Conservation (phyloP, 805 yeast species). For the Teunomyces funiuensis region DNA sequence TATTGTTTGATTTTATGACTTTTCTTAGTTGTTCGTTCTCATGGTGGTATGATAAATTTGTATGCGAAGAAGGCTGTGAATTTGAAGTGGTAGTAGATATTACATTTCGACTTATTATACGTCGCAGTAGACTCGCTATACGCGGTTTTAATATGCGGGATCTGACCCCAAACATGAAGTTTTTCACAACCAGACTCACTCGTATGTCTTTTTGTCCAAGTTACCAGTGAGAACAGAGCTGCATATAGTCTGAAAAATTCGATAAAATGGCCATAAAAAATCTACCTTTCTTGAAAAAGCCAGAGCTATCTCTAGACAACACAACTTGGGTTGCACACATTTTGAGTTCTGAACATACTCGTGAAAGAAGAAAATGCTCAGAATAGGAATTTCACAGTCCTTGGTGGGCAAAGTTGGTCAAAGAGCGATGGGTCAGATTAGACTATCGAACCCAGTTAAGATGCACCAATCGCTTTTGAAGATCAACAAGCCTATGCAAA, state of each 20-base stretch:
- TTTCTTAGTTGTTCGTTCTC: conserved; percentile 1
- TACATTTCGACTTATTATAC: neutral
- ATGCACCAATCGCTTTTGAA: neutral
- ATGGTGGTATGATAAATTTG: neutral
- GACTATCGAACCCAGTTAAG: neutral
- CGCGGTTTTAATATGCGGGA: neutral
- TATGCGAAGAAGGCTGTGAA: neutral
- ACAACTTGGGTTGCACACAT: neutral
- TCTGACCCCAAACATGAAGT: conserved; percentile 1
- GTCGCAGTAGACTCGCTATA: neutral
- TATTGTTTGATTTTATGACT: neutral
- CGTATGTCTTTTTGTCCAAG: neutral
- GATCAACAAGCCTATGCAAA: conserved; percentile 1
- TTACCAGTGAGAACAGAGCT: neutral
- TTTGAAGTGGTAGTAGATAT: neutral
- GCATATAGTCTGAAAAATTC: conserved; percentile 3
- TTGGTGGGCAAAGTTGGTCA: neutral
- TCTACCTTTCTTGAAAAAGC: neutral
- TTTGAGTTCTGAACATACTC: neutral
- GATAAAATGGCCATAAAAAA: neutral
- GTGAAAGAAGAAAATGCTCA: conserved; percentile 2
- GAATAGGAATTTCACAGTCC: conserved; percentile 5
- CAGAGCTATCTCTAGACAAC: neutral
- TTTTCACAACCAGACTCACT: neutral
- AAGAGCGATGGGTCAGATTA: conserved; percentile 3